These are phyloP conservation scores for Gracilaria gracilis DNA, from an alignment of 23 red algal genomes.

Conservation along the genomic window DNA sequence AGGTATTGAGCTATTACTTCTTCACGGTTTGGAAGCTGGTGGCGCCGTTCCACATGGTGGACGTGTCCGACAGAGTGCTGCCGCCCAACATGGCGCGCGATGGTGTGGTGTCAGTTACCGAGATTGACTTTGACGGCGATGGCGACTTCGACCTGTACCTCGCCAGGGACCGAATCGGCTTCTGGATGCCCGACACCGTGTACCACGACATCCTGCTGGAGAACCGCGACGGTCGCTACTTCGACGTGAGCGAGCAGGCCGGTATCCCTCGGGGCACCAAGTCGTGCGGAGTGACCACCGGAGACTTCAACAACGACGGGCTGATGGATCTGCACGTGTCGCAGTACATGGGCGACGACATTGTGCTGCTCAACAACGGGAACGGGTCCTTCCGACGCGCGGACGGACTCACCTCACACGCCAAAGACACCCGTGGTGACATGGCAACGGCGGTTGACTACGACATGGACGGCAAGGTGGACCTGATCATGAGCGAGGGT, in stretches of 20 bases:
- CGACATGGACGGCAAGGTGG: slow-evolving; percentile 59
- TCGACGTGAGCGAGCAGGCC: slow-evolving; percentile 40
- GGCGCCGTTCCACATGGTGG: slow-evolving; percentile 3
- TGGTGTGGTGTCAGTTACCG: slow-evolving; percentile 19
- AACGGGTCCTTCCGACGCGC: slow-evolving; percentile 3
- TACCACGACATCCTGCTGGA: slow-evolving; percentile 44
- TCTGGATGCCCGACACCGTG: neutral
- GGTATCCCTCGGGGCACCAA: slow-evolving; percentile 21
- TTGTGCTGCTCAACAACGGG: slow-evolving; percentile 44
- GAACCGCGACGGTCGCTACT: slow-evolving; percentile 52
- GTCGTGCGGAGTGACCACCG: slow-evolving; percentile 43
- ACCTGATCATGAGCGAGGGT: slow-evolving; percentile 45
- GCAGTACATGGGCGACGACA: neutral
- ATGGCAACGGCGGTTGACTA: slow-evolving; percentile 36
- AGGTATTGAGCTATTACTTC: slow-evolving; percentile 12
- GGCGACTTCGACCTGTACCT: slow-evolving; percentile 67
- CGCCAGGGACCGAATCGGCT: neutral
- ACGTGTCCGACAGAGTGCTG: slow-evolving; percentile 12
- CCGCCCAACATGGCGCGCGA: slow-evolving; percentile 4
- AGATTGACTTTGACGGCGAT: slow-evolving; percentile 69
- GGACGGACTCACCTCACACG: neutral
- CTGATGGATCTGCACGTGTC: slow-evolving; percentile 50
- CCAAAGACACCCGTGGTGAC: slow-evolving; percentile 23
- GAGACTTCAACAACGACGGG: slow-evolving; percentile 80
- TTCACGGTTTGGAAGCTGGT: slow-evolving; percentile 26